Conservation (phyloP, 1,284 basidiomycete species). For the Cryptococcus maquisensis region DNA sequence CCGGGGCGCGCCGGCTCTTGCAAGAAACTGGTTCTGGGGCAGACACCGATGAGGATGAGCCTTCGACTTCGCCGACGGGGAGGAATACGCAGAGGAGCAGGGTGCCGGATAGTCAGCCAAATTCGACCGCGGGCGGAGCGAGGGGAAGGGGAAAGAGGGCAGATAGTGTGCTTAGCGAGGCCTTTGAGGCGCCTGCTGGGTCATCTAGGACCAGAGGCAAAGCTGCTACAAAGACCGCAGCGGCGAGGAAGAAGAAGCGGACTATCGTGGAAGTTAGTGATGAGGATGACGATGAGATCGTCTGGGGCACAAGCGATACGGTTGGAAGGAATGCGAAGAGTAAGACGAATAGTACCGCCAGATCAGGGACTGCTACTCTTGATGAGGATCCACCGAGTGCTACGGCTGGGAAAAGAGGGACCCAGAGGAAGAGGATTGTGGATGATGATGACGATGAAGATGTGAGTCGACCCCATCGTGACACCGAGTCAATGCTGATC, state of each 20-base stretch:
- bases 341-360: not conserved
- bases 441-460: slow-evolving; percentile 17
- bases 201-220: not conserved
- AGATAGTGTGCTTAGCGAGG: slow-evolving; percentile 25
- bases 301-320: slow-evolving; percentile 9
- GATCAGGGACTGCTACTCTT: slow-evolving; percentile 9
- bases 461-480: slow-evolving; percentile 7
- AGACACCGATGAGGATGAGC: not conserved
- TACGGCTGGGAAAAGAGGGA: not conserved
- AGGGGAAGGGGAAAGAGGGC: slow-evolving; percentile 21
- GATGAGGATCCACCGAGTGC: slow-evolving; percentile 3
- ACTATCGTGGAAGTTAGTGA: slow-evolving; percentile 26
- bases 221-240: slow-evolving; percentile 2
- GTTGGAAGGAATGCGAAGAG: not conserved
- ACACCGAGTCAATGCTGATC: not conserved
- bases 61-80: slow-evolving; percentile 5
- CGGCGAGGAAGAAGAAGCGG: slow-evolving; percentile 9
- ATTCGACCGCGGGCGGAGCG: not conserved
- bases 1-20: not conserved
- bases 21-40: not conserved
- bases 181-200: slow-evolving; percentile 20
- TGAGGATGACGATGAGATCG: slow-evolving; percentile 26
- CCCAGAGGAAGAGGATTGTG: slow-evolving; percentile 16
- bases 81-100: not conserved
- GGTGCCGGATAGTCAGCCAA: slow-evolving; percentile 4